Base-by-base conservation (phyloP, 108 stramenopile species). In the Cyclostephanos tholiformis region DNA sequence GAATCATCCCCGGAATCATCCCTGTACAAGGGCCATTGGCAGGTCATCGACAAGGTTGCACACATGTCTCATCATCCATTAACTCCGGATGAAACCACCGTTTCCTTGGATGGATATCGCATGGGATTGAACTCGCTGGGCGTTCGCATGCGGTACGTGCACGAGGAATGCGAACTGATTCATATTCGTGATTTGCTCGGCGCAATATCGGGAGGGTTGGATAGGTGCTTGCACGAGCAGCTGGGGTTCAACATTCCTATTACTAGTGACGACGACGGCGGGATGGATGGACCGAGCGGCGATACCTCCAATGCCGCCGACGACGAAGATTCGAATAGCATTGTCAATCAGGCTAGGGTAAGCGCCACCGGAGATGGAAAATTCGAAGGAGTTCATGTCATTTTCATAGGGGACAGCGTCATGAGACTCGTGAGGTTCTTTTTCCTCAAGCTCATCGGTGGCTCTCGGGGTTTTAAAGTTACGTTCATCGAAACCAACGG, bases 391-490 rank as follows among this genome's bases (percentile, higher is more conserved):
- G 27, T 88, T 30, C 82, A 89, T 71, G 63, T 92, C n/a, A 84
- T 89, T 27, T 87, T 89, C 41, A 86, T 92, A 60, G 91, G 91
- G 25, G 91, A 92, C 59, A 88, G 86, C 8, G 86, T 87, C 8
- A 85, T 89, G 82, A 80, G 82, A 55, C 62, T 89, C 13, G 87
- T 89, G 72, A 77, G 69, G 48, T 69, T 49, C 35, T 77, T 77
- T 27, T 77, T 85, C 38, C 38, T 39, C 19, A 80, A 80, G 43
- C 64, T 75, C 69, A 26, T 70, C 23, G 36, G 32, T 13, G 44
- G 63, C 6, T 51, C 79, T 49, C 20, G 13, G 2, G 66, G 63
- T 50, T 8, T 75, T 41, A 76, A 69, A 43, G 29, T 66, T 14
- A 60, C 72, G 29, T 72, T 72, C 63, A 71, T 84, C 38, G 65